phyloP scores from a whole-genome alignment of 371 early-diverging fungal genomes.

The Phascolomyces articulosus region DNA sequence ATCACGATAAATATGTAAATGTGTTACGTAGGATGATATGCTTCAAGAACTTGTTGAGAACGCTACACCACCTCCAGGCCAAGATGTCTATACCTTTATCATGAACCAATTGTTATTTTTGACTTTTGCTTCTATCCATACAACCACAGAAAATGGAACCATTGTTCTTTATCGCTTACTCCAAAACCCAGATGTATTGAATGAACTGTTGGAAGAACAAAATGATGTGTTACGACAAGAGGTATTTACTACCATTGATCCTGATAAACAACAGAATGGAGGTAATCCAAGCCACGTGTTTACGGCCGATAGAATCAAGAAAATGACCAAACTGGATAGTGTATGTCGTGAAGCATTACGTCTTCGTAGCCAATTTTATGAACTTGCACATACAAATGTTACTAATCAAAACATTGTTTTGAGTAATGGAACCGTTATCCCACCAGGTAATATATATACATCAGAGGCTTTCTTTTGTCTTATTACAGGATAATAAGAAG shows the following conservation, averaged over 20 bases:
- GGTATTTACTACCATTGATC: too few species aligned
- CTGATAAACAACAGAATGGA: too few species aligned
- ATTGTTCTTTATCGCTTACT: slow-evolving; percentile 43
- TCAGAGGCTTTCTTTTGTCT: neutral
- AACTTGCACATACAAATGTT: slow-evolving; percentile 30
- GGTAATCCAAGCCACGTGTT: slow-evolving; percentile 22
- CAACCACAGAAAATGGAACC: slow-evolving; percentile 38
- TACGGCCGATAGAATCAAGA: slow-evolving; percentile 31
- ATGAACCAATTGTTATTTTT: slow-evolving; percentile 23
- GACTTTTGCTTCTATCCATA: slow-evolving; percentile 45
- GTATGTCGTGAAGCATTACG: slow-evolving; percentile 51
- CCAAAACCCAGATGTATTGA: slow-evolving; percentile 37
- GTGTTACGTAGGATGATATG: neutral
- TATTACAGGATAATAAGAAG: neutral
- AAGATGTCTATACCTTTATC: neutral
- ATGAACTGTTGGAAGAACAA: slow-evolving; percentile 51
- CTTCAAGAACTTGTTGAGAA: neutral
- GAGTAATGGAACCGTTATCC: slow-evolving; percentile 40
- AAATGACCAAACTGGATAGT: slow-evolving; percentile 49
- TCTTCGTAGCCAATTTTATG: slow-evolving; percentile 19
- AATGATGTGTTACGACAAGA: slow-evolving; percentile 13
- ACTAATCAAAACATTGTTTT: slow-evolving; percentile 31
- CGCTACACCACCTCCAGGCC: neutral
- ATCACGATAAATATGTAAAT: too few species aligned
- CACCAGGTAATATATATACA: slow-evolving; percentile 30